Conservation (phyloP, 768 basidiomycete genomes). For the Suillus weaverae region DNA sequence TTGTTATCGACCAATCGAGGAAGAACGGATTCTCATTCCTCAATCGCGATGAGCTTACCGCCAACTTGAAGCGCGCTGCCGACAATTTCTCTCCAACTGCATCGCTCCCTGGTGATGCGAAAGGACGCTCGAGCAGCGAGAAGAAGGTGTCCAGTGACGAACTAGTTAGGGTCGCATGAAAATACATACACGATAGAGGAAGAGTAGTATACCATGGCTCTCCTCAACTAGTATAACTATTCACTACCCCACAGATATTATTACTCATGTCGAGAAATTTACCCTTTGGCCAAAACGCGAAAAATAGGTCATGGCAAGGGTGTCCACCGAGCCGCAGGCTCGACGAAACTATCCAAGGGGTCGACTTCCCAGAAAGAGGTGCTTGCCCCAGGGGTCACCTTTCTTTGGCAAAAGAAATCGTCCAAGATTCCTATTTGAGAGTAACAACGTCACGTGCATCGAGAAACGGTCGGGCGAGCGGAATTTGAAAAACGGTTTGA, state of each 20-base stretch:
- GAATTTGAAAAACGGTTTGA: too few species aligned
- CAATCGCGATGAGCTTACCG: conserved; percentile 44
- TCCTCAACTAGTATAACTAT: background rate
- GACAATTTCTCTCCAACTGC: background rate
- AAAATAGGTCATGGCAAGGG: too few species aligned
- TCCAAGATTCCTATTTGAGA: too few species aligned
- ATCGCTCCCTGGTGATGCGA: background rate
- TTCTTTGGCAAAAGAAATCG: too few species aligned
- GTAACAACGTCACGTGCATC: too few species aligned
- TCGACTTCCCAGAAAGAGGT: too few species aligned
- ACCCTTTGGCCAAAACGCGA: too few species aligned
- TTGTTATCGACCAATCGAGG: conserved; percentile 52
- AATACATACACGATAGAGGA: background rate
- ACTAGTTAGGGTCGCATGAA: background rate
- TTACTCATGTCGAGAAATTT: background rate
- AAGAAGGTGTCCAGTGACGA: conserved; percentile 7
- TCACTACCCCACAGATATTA: background rate
- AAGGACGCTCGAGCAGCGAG: conserved; percentile 5
- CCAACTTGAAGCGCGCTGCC: conserved; percentile 15
- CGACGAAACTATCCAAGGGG: too few species aligned
- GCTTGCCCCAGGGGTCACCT: too few species aligned
- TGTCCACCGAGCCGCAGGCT: too few species aligned
- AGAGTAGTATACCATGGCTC: background rate
- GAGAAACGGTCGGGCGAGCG: too few species aligned
- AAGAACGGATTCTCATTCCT: conserved; percentile 52